Base-by-base conservation (phyloP, 2,329 filamentous ascomycete species). In the Xylariales sp. region DNA sequence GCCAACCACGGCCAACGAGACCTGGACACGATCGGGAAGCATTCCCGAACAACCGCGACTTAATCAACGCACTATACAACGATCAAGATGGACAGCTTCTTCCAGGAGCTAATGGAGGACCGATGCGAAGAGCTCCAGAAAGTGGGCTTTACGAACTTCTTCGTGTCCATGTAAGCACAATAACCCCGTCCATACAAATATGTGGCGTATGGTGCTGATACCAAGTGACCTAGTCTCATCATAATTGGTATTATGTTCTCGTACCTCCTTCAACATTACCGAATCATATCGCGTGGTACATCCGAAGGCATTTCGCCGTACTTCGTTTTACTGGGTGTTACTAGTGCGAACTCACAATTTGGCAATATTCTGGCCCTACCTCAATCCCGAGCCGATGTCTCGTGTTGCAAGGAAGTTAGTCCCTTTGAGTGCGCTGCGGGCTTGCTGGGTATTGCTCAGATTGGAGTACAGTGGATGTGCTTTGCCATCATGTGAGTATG, bases 251-350 rank as follows among this genome's bases (percentile, higher is more conserved):
- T 97, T 54, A 73, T 96, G 47, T 69, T 95, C 44, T 97, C 91
- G 24, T 98, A 98, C 68, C 76, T 97, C 3, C 93, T 93, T 1
- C 93, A 98, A 61, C 91, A 97, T 65, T 78, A 85, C 62, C 88
- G 93, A 56, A 97, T 98, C 65, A 87, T 95, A 52, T 73, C 78
- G 29, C 80, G 89, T 42, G 80, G 83, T 46, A 93, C 88, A 11
- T 94, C 91, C 16, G 91, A 95, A 62, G 93, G 93, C 47, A 90
- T 98, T 47, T 96, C 90, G 21, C 91, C 93, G 7, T 93, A 91
- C 64, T 98, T 95, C 59, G 82, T 98, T 49, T 78, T 97, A 2
- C 80, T 98, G n/a, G 93, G 93, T 46, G 88, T 86, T 19, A 91
- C 91, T 2, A 94, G 88, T 6, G 86, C 86, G 53, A 95, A 86